Base-by-base conservation (phyloP, 2,329 filamentous ascomycete genomes). In the Colletotrichum spaethianum region DNA sequence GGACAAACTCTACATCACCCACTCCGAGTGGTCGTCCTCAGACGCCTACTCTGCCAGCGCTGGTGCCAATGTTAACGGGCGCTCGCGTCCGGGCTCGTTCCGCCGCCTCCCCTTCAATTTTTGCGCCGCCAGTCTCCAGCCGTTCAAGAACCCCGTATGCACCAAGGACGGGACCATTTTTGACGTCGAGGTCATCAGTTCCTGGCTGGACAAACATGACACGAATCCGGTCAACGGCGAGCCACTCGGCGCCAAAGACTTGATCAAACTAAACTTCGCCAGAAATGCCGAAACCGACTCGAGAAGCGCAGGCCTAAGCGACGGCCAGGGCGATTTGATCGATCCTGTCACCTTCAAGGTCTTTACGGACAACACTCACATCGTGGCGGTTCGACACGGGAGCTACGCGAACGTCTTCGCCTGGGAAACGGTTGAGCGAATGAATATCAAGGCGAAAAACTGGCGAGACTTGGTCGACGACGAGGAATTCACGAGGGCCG, bases 321-420 rank as follows among this genome's bases (percentile, higher is more conserved):
- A 90, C 74, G 88, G 86, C 20, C 86, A 88, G 72, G 93, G 91
- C 64, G 96, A 98, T 77, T 93, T 96, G 78, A 94, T 98, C 74
- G 96, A 99, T 78, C 97, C 96, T 0, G 96, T 99, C 57, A 98
- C 95, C 0, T 98, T 94, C 87, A 99, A 99, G 82, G 93, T 97
- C 52, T 94, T 99, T 78, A 99, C 96, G 57, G 95, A 99, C 81
- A 98, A 98, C 82, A 98, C 96, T 4, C 96, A 98, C 82, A 94
- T 99, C 70, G 94, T 98, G 56, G 96, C 95, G 20, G 87, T 99
- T 74, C 89, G 91, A 69, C 91, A 93, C 82, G 91, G 90, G 66
- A 93, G 88, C 67, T 96, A 95, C 70, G 96, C 96, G 61, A 99
- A 99, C 82, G 96, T 98, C 5, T 99, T 98, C 80, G 92, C 95